phyloP scores from a whole-genome alignment of 345 rosid genomes.

The Lumnitzera racemosa region DNA sequence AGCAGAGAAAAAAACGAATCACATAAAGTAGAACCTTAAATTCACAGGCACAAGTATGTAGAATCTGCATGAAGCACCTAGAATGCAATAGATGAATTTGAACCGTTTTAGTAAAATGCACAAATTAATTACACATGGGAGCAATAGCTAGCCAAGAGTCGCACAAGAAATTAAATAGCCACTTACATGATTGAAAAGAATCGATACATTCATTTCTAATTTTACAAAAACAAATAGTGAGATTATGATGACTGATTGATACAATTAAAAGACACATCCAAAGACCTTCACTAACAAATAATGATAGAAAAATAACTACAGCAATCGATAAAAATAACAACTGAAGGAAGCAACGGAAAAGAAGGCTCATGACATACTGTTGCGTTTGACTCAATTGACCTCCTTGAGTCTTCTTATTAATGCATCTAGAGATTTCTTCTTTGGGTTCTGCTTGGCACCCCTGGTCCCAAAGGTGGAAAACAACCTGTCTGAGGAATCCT shows the following conservation, averaged over 20 bases:
- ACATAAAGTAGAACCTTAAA: too few species aligned
- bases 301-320: too few species aligned
- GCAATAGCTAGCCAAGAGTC: slow-evolving; percentile 17
- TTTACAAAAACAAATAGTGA: neutral
- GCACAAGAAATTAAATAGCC: neutral
- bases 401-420: slow-evolving; percentile 89
- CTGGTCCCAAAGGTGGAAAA: slow-evolving; percentile 91
- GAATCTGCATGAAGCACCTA: too few species aligned
- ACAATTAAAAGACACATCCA: too few species aligned
- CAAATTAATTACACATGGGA: slow-evolving; percentile 18
- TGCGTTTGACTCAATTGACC: slow-evolving; percentile 42
- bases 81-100: too few species aligned
- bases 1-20: too few species aligned
- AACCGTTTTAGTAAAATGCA: too few species aligned
- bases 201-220: slow-evolving; percentile 7
- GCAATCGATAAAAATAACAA: slow-evolving; percentile 1
- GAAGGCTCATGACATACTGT: slow-evolving; percentile 21
- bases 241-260: neutral
- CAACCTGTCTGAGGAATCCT: slow-evolving; percentile 79
- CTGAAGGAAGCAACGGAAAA: neutral
- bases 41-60: too few species aligned
- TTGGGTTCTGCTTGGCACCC: slow-evolving; percentile 78
- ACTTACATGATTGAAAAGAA: slow-evolving; percentile 18
- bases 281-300: too few species aligned
- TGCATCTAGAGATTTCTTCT: slow-evolving; percentile 86